Conservation (phyloP, 805 yeast genomes). For the Starmerella floricola region DNA sequence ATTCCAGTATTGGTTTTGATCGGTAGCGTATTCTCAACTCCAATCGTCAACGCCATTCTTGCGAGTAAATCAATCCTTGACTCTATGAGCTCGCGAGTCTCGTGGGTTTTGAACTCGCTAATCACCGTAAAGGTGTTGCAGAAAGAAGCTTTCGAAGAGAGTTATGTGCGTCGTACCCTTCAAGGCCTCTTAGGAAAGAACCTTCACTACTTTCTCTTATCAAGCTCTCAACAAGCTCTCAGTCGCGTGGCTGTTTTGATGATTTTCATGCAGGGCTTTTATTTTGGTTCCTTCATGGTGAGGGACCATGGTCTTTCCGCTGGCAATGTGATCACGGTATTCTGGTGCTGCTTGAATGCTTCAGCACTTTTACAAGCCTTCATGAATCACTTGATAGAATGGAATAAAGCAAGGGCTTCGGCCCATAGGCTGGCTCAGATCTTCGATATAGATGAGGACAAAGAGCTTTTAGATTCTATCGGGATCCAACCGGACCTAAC, state of each 20-base stretch:
- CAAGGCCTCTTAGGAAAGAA: constrained; percentile 33
- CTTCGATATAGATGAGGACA: constrained; percentile 23
- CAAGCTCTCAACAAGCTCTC: constrained; percentile 45
- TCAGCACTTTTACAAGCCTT: constrained; percentile 48
- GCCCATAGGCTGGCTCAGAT: constrained; percentile 38
- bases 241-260: constrained; percentile 47
- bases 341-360: constrained; percentile 66
- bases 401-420: constrained; percentile 68
- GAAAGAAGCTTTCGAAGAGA: constrained; percentile 43
- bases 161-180: constrained; percentile 32
- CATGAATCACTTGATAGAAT: constrained; percentile 43
- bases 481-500: constrained; percentile 21
- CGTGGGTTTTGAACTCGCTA: constrained; percentile 58
- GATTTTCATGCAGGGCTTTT: constrained; percentile 84
- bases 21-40: constrained; percentile 40
- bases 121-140: constrained; percentile 49
- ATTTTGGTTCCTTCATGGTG: constrained; percentile 74
- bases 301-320: constrained; percentile 38
- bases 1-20: constrained; percentile 51
- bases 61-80: constrained; percentile 48
- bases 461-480: constrained; percentile 16
- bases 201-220: constrained; percentile 34
- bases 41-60: constrained; percentile 39
- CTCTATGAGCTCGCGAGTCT: constrained; percentile 45
- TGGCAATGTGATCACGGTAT: constrained; percentile 66